Evolutionary conservation across 148 eudicot species (phyloP).

Genomic region (Rhododendron vialii): DNA sequence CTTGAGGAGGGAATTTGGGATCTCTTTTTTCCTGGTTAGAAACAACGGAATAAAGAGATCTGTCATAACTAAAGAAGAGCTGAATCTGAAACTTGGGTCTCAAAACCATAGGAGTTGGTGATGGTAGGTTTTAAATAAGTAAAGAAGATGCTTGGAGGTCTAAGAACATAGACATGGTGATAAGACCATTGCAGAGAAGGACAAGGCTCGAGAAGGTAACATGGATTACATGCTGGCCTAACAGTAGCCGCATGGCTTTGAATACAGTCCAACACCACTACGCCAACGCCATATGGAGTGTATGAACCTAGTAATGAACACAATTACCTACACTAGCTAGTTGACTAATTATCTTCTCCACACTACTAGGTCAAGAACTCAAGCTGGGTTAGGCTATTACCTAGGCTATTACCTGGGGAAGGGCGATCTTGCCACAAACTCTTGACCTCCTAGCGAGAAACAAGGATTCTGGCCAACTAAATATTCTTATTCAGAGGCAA

Average conservation of each 20-base stretch:
- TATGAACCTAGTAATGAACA: neutral
- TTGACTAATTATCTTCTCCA: neutral
- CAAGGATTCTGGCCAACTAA: neutral
- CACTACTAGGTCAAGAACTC: neutral
- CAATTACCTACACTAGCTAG: neutral
- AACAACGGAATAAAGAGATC: neutral
- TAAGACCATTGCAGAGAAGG: no score
- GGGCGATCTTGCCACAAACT: neutral
- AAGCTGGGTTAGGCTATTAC: neutral
- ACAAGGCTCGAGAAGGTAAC: no score
- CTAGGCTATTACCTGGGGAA: neutral
- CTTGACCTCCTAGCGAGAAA: neutral
- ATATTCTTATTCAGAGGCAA: neutral
- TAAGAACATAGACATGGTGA: no score
- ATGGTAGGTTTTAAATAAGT: no score
- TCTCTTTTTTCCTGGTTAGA: neutral
- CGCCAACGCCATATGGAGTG: neutral
- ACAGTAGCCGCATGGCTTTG: neutral
- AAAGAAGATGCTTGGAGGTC: no score
- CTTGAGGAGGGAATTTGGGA: neutral
- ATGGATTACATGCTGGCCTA: neutral
- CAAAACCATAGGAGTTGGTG: no score
- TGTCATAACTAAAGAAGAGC: neutral
- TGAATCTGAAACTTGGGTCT: no score
- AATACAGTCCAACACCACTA: neutral